These are phyloP conservation scores for Anastatica hierochuntica DNA, from an alignment of 345 rosid species.

Conservation along the genomic window DNA sequence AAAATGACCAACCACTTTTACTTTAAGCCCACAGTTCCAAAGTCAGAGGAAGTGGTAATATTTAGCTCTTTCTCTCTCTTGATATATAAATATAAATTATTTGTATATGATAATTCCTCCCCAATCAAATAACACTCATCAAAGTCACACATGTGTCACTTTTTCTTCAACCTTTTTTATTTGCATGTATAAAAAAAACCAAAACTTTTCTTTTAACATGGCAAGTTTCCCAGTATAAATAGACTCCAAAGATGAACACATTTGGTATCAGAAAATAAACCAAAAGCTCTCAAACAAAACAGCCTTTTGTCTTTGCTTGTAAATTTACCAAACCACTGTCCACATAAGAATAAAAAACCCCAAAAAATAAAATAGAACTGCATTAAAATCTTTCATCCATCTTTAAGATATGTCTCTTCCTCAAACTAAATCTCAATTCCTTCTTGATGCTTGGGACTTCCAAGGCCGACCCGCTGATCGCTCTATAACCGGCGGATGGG, in stretches of 20 bases:
- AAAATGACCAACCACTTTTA: slow-evolving; percentile 12
- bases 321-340: not conserved
- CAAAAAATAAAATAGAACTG: too few relatives aligned
- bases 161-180: slow-evolving; percentile 2
- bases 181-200: not conserved
- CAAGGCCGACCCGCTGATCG: slow-evolving; percentile 68
- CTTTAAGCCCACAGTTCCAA: slow-evolving; percentile 30
- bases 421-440: slow-evolving; percentile 35
- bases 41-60: slow-evolving; percentile 23
- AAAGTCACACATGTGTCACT: slow-evolving; percentile 27
- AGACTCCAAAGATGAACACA: slow-evolving; percentile 8
- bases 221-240: slow-evolving; percentile 30
- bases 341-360: not conserved
- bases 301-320: slow-evolving; percentile 8
- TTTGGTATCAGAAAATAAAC: slow-evolving; percentile 9
- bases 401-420: slow-evolving; percentile 43
- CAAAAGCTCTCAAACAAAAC: slow-evolving; percentile 25
- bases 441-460: slow-evolving; percentile 88
- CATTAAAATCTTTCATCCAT: not conserved
- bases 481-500: slow-evolving; percentile 78
- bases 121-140: slow-evolving; percentile 23
- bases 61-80: slow-evolving; percentile 1
- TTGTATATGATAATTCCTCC: slow-evolving; percentile 7
- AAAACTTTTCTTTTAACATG: not conserved
- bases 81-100: not conserved